Conservation (phyloP, 805 yeast species). For the Saccharomycopsis amapae region DNA sequence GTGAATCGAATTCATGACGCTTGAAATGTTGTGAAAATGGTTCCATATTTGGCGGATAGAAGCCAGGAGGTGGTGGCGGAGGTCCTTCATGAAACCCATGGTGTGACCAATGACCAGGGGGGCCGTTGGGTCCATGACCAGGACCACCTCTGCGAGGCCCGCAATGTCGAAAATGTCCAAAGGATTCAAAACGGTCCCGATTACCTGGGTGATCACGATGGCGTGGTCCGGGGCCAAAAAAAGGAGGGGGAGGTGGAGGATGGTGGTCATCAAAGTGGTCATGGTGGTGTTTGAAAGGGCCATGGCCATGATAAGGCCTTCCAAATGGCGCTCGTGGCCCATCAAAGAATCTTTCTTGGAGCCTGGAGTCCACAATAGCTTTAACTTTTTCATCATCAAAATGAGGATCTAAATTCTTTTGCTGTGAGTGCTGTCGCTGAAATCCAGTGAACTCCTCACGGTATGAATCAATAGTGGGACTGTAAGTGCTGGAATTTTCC, state of each 20-base stretch:
- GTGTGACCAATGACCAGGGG: too few relatives aligned
- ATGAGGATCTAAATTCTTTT: neutral
- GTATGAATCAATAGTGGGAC: neutral
- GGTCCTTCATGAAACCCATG: too few relatives aligned
- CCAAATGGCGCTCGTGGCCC: neutral
- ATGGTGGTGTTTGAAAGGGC: constrained; percentile 7
- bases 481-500: neutral
- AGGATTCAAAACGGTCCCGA: too few relatives aligned
- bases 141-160: too few relatives aligned
- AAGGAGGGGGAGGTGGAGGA: constrained; percentile 21
- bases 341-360: constrained; percentile 1
- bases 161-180: too few relatives aligned
- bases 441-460: neutral
- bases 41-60: too few relatives aligned
- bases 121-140: too few relatives aligned
- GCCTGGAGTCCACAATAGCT: neutral
- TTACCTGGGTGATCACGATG: too few relatives aligned
- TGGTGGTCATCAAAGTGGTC: neutral
- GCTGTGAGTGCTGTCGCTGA: neutral
- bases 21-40: too few relatives aligned
- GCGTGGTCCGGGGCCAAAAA: neutral
- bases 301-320: constrained; percentile 6
- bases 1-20: too few relatives aligned
- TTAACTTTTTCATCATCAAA: constrained; percentile 3
- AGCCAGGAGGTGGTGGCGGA: too few relatives aligned